Conservation (phyloP, 2,329 filamentous ascomycete genomes). For the Bimuria novae-zelandiae region DNA sequence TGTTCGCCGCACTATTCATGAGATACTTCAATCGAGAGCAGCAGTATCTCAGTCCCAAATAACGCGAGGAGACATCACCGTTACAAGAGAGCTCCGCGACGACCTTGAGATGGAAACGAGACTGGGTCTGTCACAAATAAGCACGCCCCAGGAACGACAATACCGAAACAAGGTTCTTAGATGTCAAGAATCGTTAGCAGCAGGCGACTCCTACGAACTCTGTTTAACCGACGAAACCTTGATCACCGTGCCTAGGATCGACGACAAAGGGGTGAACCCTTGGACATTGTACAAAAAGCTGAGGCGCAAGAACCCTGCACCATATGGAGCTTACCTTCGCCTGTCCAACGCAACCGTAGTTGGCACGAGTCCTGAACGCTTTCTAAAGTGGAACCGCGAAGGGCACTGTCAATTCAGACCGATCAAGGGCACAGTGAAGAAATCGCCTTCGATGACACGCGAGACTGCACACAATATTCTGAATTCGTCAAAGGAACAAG, state of each 20-base stretch:
- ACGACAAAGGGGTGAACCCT: slow-evolving; percentile 23
- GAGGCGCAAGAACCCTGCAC: slow-evolving; percentile 71
- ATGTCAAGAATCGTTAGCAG: slow-evolving; percentile 71
- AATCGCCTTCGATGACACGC: slow-evolving; percentile 67
- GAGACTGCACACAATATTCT: slow-evolving; percentile 71
- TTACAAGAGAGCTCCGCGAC: slow-evolving; percentile 4
- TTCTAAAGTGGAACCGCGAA: slow-evolving; percentile 66
- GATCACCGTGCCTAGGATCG: slow-evolving; percentile 50
- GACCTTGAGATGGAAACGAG: slow-evolving; percentile 5
- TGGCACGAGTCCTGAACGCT: slow-evolving; percentile 83
- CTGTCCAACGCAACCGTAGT: slow-evolving; percentile 69
- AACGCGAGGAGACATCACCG: neutral
- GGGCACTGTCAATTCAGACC: slow-evolving; percentile 77
- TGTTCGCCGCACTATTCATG: slow-evolving; percentile 20
- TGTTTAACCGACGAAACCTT: slow-evolving; percentile 76
- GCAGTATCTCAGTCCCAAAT: neutral
- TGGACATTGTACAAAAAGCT: slow-evolving; percentile 74
- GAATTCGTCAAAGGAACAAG: slow-evolving; percentile 80
- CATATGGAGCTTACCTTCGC: slow-evolving; percentile 78
- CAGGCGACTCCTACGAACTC: slow-evolving; percentile 82
- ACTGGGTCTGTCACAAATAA: slow-evolving; percentile 1
- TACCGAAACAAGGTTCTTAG: slow-evolving; percentile 68
- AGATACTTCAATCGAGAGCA: neutral
- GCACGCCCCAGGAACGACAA: slow-evolving; percentile 4
- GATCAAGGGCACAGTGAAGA: slow-evolving; percentile 91